These are phyloP conservation scores for Syzygium malaccense DNA, from an alignment of 441 rosid genomes.

Conservation along the genomic window DNA sequence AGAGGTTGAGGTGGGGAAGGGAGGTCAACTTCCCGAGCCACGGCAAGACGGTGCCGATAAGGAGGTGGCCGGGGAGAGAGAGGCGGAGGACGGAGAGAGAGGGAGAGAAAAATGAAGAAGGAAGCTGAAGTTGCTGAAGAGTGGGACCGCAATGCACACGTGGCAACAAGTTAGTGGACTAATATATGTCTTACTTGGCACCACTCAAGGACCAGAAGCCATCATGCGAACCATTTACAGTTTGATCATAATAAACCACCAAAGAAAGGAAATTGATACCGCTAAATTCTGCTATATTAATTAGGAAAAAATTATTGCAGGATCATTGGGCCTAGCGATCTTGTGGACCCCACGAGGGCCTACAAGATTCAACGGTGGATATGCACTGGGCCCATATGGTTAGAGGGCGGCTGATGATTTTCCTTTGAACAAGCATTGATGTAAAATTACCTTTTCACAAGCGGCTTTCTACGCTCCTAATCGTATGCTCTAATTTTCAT, in stretches of 20 bases:
- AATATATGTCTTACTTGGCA: neutral
- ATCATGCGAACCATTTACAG: no score
- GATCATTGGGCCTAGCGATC: no score
- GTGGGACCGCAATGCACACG: neutral
- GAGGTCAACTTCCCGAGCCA: constrained; percentile 25
- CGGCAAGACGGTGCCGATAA: constrained; percentile 29
- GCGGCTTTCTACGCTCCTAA: neutral
- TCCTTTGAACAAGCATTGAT: neutral
- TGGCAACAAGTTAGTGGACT: neutral
- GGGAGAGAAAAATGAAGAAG: neutral
- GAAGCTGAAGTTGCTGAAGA: neutral
- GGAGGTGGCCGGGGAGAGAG: constrained; percentile 31
- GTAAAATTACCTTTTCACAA: neutral
- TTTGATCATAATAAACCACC: no score
- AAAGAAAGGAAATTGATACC: no score
- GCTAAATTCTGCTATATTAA: no score
- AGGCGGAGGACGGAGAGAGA: constrained; percentile 22
- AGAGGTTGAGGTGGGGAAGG: constrained; percentile 43
- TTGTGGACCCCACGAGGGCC: no score
- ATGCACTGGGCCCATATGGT: no score
- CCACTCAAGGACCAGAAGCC: neutral
- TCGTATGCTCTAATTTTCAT: neutral
- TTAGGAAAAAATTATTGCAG: no score
- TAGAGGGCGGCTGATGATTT: no score
- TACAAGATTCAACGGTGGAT: no score